These are phyloP conservation scores for Pulveroboletus sp. DNA, from an alignment of 768 basidiomycete genomes.

Conservation along the genomic window DNA sequence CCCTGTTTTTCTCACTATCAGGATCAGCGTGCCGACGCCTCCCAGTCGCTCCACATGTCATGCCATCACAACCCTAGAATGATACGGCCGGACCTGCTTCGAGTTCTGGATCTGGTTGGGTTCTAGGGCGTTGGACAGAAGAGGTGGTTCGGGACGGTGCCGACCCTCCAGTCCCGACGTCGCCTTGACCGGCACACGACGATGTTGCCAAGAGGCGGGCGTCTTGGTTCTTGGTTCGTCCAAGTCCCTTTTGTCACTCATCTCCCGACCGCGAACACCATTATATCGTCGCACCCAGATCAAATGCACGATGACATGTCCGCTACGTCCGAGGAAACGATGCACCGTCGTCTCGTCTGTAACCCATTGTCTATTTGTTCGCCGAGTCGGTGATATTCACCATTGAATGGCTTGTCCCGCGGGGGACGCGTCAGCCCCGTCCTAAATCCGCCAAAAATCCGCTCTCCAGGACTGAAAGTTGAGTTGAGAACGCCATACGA, in stretches of 20 bases:
- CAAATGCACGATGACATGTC: neutral
- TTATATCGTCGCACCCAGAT: neutral
- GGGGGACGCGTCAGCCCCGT: slow-evolving; percentile 1
- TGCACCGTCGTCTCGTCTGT: no score
- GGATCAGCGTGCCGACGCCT: slow-evolving; percentile 4
- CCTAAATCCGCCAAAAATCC: slow-evolving; percentile 11
- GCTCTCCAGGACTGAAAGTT: neutral
- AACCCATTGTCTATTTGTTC: neutral
- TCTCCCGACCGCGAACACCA: neutral
- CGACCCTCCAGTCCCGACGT: neutral
- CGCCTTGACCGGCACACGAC: no score
- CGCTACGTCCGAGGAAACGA: slow-evolving; percentile 17
- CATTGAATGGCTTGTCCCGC: slow-evolving; percentile 6
- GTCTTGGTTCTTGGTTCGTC: neutral
- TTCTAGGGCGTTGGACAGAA: neutral
- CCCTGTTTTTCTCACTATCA: slow-evolving; percentile 3
- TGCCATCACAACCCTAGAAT: slow-evolving; percentile 7
- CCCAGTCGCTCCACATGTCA: slow-evolving; percentile 7
- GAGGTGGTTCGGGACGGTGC: neutral
- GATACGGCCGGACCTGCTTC: neutral
- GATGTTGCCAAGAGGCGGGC: neutral
- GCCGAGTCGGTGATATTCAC: neutral
- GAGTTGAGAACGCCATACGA: no score
- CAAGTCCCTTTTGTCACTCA: neutral
- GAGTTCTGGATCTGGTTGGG: neutral